Base-by-base conservation (phyloP, 352 stramenopile genomes). In the Halophytophthora polymorphica region DNA sequence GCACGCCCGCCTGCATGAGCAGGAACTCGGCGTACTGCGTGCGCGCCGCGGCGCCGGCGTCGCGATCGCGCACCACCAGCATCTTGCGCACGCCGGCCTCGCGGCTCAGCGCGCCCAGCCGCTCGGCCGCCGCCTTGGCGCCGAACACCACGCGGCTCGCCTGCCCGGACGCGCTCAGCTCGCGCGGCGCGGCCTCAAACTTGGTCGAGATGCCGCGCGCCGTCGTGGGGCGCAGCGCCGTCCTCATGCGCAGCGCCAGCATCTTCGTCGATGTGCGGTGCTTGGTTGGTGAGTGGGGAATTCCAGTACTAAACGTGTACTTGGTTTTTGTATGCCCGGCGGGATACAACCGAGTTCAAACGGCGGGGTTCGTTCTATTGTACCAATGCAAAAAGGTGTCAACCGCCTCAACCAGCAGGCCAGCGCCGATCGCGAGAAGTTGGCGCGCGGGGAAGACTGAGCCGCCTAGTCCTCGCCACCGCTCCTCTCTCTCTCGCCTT, bases 1-100 rank as follows among this genome's bases (percentile, higher is more conserved):
- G 74, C 6, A 90, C 64, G 2, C 77, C 78, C 25, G 70, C 68
- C 37, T 88, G 77, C 62, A 88, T 72, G 17, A 90, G 53, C 35
- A 90, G 41, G 34, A 80, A 90, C 65, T 90, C 75, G n/a, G 65
- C 68, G 53, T 85, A 88, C 53, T 84, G 74, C 22, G 80, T 73
- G 31, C 77, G 73, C 8, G 62, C 69, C 3, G 77, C 74, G 6
- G 79, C 74, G 10, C 66, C 71, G 23, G 58, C 52, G 43, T 88
- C 77, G 28, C 71, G 66, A 59, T 90, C 77, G 15, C 77, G 80
- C 44, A 90, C 77, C 21, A 90, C 58, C 39, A 90, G 69, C 64
- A 88, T 78, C 48, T 88, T 88, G 39, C 45, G 62, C 50, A 90
- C 82, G n/a, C 69, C 66, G 22, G 54, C 64, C 10, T 41, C 29